Percentiles rank a stretch among this genome's conserved stretches.
These are phyloP conservation scores for Areca catechu DNA, from an alignment of 176 grass and related monocot genomes.

Conservation along the genomic window DNA sequence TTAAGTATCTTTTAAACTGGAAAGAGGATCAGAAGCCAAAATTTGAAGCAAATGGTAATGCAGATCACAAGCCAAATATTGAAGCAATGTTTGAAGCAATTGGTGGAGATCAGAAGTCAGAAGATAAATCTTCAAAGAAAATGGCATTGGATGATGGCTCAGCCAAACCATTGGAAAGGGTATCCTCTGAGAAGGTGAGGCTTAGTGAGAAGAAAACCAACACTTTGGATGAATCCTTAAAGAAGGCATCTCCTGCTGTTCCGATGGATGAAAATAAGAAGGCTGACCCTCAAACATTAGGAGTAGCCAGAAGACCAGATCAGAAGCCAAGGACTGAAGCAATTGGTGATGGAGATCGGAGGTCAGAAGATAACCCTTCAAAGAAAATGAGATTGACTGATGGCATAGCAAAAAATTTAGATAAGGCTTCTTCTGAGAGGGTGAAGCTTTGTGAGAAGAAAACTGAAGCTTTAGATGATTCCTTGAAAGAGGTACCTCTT, in stretches of 20 bases:
- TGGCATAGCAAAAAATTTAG: not conserved
- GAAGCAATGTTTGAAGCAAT: no score
- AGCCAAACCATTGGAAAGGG: not conserved
- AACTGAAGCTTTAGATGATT: not conserved
- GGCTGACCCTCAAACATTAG: not conserved
- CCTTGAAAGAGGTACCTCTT: not conserved
- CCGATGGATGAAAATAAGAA: constrained; percentile 4
- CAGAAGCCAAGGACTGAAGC: constrained; percentile 4
- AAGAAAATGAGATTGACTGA: constrained; percentile 38
- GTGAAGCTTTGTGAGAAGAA: constrained; percentile 3
- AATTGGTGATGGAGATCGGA: no score
- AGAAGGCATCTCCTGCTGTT: no score
- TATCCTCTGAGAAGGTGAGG: no score
- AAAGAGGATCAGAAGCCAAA: constrained; percentile 26
- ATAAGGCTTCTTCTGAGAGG: not conserved
- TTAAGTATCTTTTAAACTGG: constrained; percentile 41
- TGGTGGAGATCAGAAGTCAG: not conserved
- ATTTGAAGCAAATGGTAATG: no score
- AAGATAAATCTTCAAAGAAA: constrained; percentile 30
- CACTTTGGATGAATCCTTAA: no score
- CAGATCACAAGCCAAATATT: no score
- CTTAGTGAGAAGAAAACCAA: no score
- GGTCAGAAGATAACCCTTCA: constrained; percentile 13
- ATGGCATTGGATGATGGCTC: constrained; percentile 23
- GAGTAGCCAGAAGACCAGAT: constrained; percentile 7